Conservation (phyloP, 2,329 filamentous ascomycete species). For the Microdochium nivale region DNA sequence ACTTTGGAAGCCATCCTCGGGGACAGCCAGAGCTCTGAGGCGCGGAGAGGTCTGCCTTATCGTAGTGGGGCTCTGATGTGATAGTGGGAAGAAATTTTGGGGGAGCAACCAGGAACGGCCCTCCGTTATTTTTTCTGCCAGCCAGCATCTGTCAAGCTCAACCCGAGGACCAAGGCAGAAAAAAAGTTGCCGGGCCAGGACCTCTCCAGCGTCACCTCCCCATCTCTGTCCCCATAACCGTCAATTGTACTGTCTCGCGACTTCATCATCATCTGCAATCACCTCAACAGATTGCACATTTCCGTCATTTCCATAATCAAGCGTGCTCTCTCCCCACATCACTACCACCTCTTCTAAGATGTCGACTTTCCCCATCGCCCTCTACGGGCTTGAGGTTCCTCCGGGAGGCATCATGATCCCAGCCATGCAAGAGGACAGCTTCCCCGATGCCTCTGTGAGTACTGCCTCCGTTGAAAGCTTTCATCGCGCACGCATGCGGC, state of each 20-base stretch:
- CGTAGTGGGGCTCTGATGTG: background rate
- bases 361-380: constrained; percentile 59
- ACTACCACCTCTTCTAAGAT: constrained; percentile 33
- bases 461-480: constrained; percentile 4
- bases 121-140: background rate
- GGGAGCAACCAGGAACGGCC: background rate
- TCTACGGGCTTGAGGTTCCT: constrained; percentile 90
- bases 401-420: constrained; percentile 76
- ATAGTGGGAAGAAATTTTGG: constrained; percentile 1
- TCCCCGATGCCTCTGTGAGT: constrained; percentile 72
- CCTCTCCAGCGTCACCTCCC: background rate
- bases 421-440: constrained; percentile 55
- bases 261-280: background rate
- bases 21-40: background rate
- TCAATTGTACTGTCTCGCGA: background rate
- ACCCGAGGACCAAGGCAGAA: constrained; percentile 1
- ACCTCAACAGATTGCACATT: constrained; percentile 1
- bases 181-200: background rate
- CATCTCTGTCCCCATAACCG: background rate
- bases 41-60: background rate
- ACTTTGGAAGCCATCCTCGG: too few relatives aligned
- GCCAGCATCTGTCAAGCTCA: background rate
- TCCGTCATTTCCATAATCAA: constrained; percentile 1
- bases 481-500: background rate
- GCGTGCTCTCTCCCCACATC: constrained; percentile 6